Base-by-base conservation (phyloP, 2,329 filamentous ascomycete species). In the Gnomoniopsis smithogilvyi region DNA sequence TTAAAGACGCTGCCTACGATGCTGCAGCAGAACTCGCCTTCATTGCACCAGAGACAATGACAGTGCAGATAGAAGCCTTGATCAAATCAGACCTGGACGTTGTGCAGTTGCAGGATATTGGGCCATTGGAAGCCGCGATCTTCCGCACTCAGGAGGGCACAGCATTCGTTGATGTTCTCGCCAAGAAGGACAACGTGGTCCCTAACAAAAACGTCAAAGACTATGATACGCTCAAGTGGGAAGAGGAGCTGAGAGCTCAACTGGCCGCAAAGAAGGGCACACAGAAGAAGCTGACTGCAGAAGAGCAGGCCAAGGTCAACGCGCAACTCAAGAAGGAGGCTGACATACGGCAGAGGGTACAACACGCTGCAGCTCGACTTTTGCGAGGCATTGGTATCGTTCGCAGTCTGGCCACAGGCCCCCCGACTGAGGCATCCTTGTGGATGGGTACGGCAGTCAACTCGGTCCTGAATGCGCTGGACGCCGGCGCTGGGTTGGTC, bases 211-310 rank as follows among this genome's bases (percentile, higher is more conserved):
- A 92, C 67, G 88, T 86, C 51, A 97, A 96, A 72, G 95, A 98
- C 70, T 96, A 97, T 67, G 92, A 99, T 67, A 96, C 92, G 1
- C 75, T 97, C 45, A 97, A 96, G 73, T 99, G 96, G 95, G 95
- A 99, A 73, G 90, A 94, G 71, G 95, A 99, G 64, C 80, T 99
- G 8, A 83, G 93, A 59, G 82, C 86, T 43, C 92, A 97, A 67
- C 76, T 99, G 45, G 92, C 93, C n/a, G 83, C 91, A 70, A 99
- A 98, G 78, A 96, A 94, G 73, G 94, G 94, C 1, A 85, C 90
- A 61, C 86, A 92, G 67, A 94, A 92, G 77, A 99, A 97, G 74
- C 84, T 98, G 11, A 95, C 91, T 0, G 76, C 91, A 0, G 95
- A 98, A 38, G 94, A 99, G 68, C 88, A 89, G 65, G 84, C 88